Evolutionary conservation across 2,329 filamentous ascomycete species (phyloP), one percentile per base, ranked within the genome.

Genomic region (Ophiostoma populinum): DNA sequence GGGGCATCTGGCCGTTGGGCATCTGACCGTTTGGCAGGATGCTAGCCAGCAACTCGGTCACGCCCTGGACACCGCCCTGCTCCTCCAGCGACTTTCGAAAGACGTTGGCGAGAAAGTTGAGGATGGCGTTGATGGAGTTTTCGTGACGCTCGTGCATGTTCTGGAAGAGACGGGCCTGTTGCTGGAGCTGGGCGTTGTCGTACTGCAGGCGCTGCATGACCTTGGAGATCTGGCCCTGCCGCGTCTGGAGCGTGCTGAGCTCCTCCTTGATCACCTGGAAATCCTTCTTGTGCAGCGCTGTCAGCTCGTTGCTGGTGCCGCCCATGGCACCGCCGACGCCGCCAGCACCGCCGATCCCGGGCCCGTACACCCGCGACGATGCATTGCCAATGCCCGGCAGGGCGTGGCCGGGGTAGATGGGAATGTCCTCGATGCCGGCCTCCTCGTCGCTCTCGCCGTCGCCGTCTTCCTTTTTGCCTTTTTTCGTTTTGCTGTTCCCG

Each of bases 121-220:
- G 67, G 42, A 98, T 95, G n/a, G 87, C 87, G 50, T 94, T 95
- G 56, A 98, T 95, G 1, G 87, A 94, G 51, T 87, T 93, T 52
- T 98, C 90, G 49, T 98, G 90, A n/a, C 90, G 76, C 46, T 87
- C 85, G 50, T 95, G 87, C 51, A 92, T 74, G 40, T 73, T 80
- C 54, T 95, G 86, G 51, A 94, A 94, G 39, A 80, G 75, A 29
- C 80, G 68, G 0, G 87, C 86, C 54, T 94, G 85, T 37, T 80
- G 78, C 48, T 86, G 92, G 20, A 94, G 68, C 42, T 87, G 75
- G 41, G 83, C 75, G 50, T 95, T 90, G 48, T 94, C 86, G 40
- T 79, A 71, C 37, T 83, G 78, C 39, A 95, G 61, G 37, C 80
- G 74, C 35, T 66, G 70, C 45, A 98, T 85, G 42, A 87, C 81